Evolutionary conservation across 371 early-diverging fungal genomes (phyloP), one percentile per base, ranked within the genome.

Genomic region (Rhizomucor miehei): DNA sequence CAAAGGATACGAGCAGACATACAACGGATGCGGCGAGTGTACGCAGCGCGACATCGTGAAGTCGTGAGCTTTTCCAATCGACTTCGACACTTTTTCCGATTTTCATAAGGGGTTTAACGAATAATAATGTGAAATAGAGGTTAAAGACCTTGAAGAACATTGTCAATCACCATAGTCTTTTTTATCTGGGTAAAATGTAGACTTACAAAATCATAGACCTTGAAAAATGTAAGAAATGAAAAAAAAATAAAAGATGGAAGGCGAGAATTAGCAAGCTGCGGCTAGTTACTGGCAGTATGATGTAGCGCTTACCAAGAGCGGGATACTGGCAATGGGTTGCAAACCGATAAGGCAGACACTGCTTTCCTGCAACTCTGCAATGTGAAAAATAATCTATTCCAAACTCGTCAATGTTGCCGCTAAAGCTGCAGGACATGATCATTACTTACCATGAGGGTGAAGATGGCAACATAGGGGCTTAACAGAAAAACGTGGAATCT

Each of bases 321-420:
- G 71, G 29, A 77, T 56, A 39, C 73, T 70, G 6, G 80, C 81
- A 21, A 62, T 20, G 11, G 75, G 66, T 48, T 70, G 52, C 3
- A 80, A 51, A 3, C 83, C 81, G 21, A 80, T 79, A 29, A 64
- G 59, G 47, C 83, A 83, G 10, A 52, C 46, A 1, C 76, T 79
- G 35, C 45, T 51, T 5, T 63, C 68, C 40, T 67, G 57, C 16
- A 82, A 39, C 19, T 73, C 59, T 14, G 65, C 49, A 39, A 59
- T 60, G 16, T 80, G 80, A 45, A 59, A 83, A 9, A 70, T 20
- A n/a, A 83, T 21, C 77, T 77, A 54, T 52, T 13, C 49, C n/a
- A 16, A 56, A 6, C 11, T 34, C 21, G 11, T 14, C n/a, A 11
- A 51, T 51, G 37, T 12, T 16, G 21, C 41, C 8, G 14, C 20